Evolutionary conservation across 1,284 basidiomycete genomes (phyloP).

Genomic region (Irpex lacteus): DNA sequence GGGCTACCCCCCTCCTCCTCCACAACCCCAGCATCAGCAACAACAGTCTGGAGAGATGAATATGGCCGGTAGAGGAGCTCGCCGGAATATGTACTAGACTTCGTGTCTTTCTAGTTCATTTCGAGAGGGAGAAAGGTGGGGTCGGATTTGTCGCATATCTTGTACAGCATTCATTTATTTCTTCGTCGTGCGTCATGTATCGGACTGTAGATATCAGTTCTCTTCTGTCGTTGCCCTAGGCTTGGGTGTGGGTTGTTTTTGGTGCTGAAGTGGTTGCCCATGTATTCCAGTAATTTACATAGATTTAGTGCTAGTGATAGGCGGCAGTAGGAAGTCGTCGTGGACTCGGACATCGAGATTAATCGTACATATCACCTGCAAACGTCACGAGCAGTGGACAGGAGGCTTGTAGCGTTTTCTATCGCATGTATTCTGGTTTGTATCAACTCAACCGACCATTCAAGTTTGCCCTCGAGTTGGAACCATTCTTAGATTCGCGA

Average conservation of each 20-base stretch:
- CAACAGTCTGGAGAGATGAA: conserved; percentile 20
- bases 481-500: too few relatives aligned
- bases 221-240: too few relatives aligned
- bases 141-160: not conserved
- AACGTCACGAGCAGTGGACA: too few relatives aligned
- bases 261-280: not conserved
- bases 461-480: too few relatives aligned
- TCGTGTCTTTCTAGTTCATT: not conserved
- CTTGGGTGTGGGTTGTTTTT: too few relatives aligned
- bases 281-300: not conserved
- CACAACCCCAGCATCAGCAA: conserved; percentile 8
- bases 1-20: conserved; percentile 18
- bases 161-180: not conserved
- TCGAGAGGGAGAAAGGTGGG: not conserved
- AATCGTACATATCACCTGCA: too few relatives aligned
- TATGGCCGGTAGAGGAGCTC: conserved; percentile 41
- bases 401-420: too few relatives aligned
- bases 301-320: not conserved
- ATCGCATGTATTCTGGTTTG: too few relatives aligned
- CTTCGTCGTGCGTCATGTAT: not conserved
- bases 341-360: too few relatives aligned
- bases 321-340: too few relatives aligned
- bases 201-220: not conserved
- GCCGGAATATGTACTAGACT: not conserved
- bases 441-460: too few relatives aligned